Evolutionary conservation across 75 land plant species (phyloP), one percentile per base, ranked within the genome.

Genomic region (Cupressus sempervirens): DNA sequence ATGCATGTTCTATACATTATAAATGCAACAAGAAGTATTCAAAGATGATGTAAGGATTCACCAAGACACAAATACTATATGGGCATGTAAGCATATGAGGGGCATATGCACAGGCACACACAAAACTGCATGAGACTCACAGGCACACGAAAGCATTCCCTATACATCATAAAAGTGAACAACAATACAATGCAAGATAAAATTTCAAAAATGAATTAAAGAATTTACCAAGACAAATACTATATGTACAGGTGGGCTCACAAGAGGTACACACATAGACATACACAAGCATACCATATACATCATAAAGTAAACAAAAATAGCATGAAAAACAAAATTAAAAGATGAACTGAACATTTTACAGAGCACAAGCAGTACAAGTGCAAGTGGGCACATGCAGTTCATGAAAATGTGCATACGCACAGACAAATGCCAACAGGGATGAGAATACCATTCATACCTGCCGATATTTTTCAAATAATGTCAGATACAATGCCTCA

Each of bases 381-480:
- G 67, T 62, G 67, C 67, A 62, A 5, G n/a, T 26, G 29, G 4
- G 62, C 62, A 56, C 23, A 56, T 56, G 62, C 4, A 23, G 15
- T 23, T 0, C 53, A 50, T 50, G 53, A 13, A 50, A 0, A 48
- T 8, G 11, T 10, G 11, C 53, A 62, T 1, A 3, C 0, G 4
- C 62, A 56, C 20, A 54, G 5, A 20, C 23, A 58, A 5, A 20
- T 23, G n/a, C 67, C 67, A 62, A 62, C 8, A 7, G 8, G n/a
- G n/a, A 23, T 20, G 26, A 26, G n/a, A 7, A 23, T 26, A 62
- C 20, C n/a, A 67, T 5, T 80, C 88, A 30, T 83, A 96, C 99
- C 86, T 98, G 88, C 82, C 96, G 93, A 83, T 96, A 85, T 54
- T 93, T 97, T 86, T 98, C 99, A 92, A 98, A 96, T 38, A 98